These are phyloP conservation scores for Aspergillus candidus DNA, from an alignment of 2,329 filamentous ascomycete genomes.

Conservation along the genomic window DNA sequence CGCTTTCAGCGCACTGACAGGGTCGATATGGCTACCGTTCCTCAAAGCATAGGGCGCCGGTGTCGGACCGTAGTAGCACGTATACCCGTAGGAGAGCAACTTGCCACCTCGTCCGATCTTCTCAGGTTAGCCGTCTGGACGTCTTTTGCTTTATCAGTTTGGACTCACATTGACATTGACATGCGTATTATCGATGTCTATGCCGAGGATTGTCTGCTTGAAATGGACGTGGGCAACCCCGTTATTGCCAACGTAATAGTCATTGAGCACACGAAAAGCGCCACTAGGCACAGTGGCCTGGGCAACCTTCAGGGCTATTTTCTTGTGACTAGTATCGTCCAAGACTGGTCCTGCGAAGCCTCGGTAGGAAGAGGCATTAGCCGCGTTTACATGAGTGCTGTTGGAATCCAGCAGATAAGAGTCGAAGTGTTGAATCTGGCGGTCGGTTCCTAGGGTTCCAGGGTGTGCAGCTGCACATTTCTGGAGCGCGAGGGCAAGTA, in stretches of 20 bases:
- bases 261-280: conserved; percentile 9
- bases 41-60: conserved; percentile 1
- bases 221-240: conserved; percentile 13
- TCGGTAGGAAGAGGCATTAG: too few species aligned
- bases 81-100: conserved; percentile 13
- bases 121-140: background rate
- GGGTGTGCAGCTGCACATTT: too few species aligned
- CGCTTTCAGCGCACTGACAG: conserved; percentile 5
- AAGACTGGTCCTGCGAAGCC: too few species aligned
- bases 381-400: too few species aligned
- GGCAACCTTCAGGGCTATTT: conserved; percentile 5
- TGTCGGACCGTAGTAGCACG: conserved; percentile 9
- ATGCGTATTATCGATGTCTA: conserved; percentile 15
- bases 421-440: too few species aligned
- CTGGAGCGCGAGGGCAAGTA: too few species aligned
- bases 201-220: conserved; percentile 8
- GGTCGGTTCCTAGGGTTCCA: too few species aligned
- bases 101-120: conserved; percentile 12
- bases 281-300: conserved; percentile 2
- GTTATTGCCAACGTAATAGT: conserved; percentile 13
- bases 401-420: too few species aligned
- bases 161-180: conserved; percentile 14
- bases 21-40: conserved; percentile 2
- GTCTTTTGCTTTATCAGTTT: too few species aligned
- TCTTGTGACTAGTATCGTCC: conserved; percentile 1